Evolutionary conservation across 164 flowering plant genomes (phyloP).

Genomic region (Stephania cephalantha): DNA sequence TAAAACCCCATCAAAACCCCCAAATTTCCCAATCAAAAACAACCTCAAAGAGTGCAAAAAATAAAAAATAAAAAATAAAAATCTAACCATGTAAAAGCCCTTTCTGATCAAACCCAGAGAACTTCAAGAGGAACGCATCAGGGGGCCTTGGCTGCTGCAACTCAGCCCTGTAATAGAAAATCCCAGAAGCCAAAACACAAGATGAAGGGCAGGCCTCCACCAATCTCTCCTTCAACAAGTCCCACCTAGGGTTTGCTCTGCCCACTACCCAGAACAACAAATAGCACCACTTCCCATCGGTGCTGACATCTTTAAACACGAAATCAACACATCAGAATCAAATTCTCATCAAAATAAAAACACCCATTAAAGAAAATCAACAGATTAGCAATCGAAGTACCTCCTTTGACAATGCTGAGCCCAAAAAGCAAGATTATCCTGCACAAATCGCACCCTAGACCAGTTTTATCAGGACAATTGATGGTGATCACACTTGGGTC

Average conservation of each 20-base stretch:
- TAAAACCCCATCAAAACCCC: not conserved
- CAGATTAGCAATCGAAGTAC: constrained; percentile 19
- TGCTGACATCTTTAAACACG: constrained; percentile 52
- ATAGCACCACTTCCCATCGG: constrained; percentile 89
- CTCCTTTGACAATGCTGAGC: constrained; percentile 49
- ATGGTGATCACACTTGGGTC: constrained; percentile 57
- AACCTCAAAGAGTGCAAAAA: not conserved
- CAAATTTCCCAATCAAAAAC: not conserved
- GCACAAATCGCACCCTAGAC: constrained; percentile 67
- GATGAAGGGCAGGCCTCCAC: constrained; percentile 45
- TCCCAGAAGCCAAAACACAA: constrained; percentile 20
- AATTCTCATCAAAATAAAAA: not conserved
- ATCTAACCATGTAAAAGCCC: constrained; percentile 66
- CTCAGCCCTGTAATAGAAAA: constrained; percentile 18
- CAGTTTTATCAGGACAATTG: constrained; percentile 74
- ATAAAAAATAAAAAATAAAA: not conserved
- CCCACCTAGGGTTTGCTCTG: constrained; percentile 40
- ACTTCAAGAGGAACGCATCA: constrained; percentile 54
- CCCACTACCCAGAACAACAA: constrained; percentile 70
- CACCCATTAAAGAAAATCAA: not conserved
- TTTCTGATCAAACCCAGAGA: constrained; percentile 46
- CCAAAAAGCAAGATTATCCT: constrained; percentile 61
- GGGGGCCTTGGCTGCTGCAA: constrained; percentile 29
- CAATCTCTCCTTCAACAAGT: constrained; percentile 52
- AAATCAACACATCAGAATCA: constrained; percentile 4